Base-by-base conservation (phyloP, 768 basidiomycete genomes). In the Boletus pseudo-olivaceus region DNA sequence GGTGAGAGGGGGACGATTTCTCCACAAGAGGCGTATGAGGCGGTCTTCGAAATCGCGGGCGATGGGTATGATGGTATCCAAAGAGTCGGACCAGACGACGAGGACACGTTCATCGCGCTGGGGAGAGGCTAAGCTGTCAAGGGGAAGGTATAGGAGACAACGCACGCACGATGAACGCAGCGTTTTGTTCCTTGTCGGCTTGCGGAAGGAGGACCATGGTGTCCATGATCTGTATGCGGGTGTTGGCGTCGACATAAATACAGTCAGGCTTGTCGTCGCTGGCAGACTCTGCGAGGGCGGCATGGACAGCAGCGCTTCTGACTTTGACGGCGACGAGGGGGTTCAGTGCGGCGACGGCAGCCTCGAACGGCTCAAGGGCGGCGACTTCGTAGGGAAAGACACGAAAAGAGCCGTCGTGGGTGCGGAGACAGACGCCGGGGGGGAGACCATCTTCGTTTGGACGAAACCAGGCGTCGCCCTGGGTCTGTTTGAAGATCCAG, bases 61-160 rank as follows among this genome's bases (percentile, higher is more conserved):
- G 26, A 60, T 65, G 20, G 67, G 67, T 53, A 94, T 82, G 67
- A 94, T 88, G 59, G 77, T 78, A 64, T 92, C 88, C 42, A 93
- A 77, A 0, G 82, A 79, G 65, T 92, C 88, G 19, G 87, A 84
- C 91, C 91, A 94, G 58, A 93, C 83, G 56, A 93, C 81, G 51
- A 94, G 78, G 17, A 89, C 87, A 37, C 88, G 82, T 67, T 93
- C 92, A 67, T 92, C 87, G 43, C 91, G 82, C 87, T 88, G 58
- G 6, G 48, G 4, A 49, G 49, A 42, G 20, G 17, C n/a, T 54
- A 9, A 53, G 44, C 1, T 14, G 49, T 30, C n/a, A n/a, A n/a
- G 8, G 35, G 12, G 40, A 46, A n/a, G 27, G 33, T 19, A 29
- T 23, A 40, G 11, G 14, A n/a, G 32, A 50, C n/a, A 4, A 20